Percentiles rank a stretch among this genome's conserved stretches.
Evolutionary conservation across 805 yeast species (phyloP).

Genomic region (Brettanomyces anomalus): DNA sequence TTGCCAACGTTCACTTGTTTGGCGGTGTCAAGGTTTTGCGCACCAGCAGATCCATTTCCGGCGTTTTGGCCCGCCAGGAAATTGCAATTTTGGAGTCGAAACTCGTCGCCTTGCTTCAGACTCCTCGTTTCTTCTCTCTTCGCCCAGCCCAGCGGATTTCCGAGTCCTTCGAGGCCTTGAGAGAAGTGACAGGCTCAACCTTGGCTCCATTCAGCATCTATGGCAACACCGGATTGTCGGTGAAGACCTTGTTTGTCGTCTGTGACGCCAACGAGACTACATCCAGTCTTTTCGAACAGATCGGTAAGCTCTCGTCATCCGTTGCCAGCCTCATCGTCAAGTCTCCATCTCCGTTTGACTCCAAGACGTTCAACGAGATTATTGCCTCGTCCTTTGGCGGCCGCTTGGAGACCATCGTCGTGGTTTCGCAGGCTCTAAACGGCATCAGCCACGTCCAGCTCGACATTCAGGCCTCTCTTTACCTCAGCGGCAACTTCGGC

Average conservation of each 20-base stretch:
- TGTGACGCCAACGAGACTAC: slow-evolving; percentile 65
- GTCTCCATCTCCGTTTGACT: slow-evolving; percentile 74
- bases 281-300: slow-evolving; percentile 35
- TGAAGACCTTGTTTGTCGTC: slow-evolving; percentile 73
- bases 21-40: slow-evolving; percentile 68
- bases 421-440: slow-evolving; percentile 48
- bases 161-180: slow-evolving; percentile 40
- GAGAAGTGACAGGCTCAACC: slow-evolving; percentile 42
- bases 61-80: slow-evolving; percentile 34
- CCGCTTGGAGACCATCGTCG: slow-evolving; percentile 46
- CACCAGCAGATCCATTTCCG: slow-evolving; percentile 37
- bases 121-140: slow-evolving; percentile 12
- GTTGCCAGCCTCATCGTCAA: slow-evolving; percentile 64
- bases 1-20: slow-evolving; percentile 62
- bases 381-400: slow-evolving; percentile 43
- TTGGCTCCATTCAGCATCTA: slow-evolving; percentile 60
- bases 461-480: slow-evolving; percentile 67
- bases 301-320: slow-evolving; percentile 19
- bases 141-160: slow-evolving; percentile 29
- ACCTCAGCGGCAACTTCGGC: slow-evolving; percentile 34
- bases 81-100: slow-evolving; percentile 30
- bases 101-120: slow-evolving; percentile 25
- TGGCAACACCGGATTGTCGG: slow-evolving; percentile 41
- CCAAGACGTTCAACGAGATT: slow-evolving; percentile 44
- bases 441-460: slow-evolving; percentile 39